Percentiles rank a stretch among this genome's conserved stretches.
These are phyloP conservation scores for Cadophora sp. DNA, from an alignment of 2,329 filamentous ascomycete species.

Conservation along the genomic window DNA sequence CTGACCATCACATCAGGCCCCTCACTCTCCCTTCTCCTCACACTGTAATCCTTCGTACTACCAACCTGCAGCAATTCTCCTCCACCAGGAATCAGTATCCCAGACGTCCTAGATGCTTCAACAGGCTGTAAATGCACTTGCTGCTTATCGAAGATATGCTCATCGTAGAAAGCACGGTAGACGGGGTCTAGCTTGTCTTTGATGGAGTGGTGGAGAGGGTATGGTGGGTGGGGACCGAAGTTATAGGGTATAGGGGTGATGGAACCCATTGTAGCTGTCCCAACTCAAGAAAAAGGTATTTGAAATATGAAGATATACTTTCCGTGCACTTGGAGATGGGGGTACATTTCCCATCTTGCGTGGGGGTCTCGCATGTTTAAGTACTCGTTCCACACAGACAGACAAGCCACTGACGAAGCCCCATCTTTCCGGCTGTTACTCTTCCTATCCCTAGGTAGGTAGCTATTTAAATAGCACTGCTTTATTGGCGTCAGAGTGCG, in stretches of 20 bases:
- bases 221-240: slow-evolving; percentile 35
- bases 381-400: background rate
- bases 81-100: slow-evolving; percentile 58
- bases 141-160: slow-evolving; percentile 37
- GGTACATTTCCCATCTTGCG: background rate
- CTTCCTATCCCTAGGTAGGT: background rate
- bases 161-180: slow-evolving; percentile 40
- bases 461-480: background rate
- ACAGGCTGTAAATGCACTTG: slow-evolving; percentile 62
- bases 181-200: slow-evolving; percentile 35
- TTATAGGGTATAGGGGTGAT: slow-evolving; percentile 20
- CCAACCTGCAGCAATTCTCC: slow-evolving; percentile 55
- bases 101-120: slow-evolving; percentile 55
- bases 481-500: background rate
- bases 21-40: slow-evolving; percentile 47
- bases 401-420: background rate
- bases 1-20: slow-evolving; percentile 56
- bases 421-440: background rate
- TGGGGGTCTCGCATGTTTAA: background rate
- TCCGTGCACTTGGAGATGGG: background rate
- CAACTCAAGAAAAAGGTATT: background rate
- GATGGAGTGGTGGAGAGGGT: slow-evolving; percentile 39
- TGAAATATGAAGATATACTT: slow-evolving; percentile 2
- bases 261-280: slow-evolving; percentile 28
- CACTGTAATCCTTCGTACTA: slow-evolving; percentile 33